Base-by-base conservation (phyloP, 75 land plant species). In the Azolla pinnata region DNA sequence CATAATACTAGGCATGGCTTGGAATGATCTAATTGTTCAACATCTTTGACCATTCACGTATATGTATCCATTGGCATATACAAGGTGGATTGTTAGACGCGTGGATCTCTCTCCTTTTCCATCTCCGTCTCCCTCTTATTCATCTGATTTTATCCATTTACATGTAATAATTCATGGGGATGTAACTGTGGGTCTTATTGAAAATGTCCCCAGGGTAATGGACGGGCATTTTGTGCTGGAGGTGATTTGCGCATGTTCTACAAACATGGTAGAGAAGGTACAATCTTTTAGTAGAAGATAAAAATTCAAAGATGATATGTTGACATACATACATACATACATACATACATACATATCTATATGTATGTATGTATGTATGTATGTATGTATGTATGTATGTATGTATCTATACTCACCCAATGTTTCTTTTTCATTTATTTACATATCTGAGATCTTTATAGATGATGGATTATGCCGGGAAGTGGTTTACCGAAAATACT, bases 171-270 rank as follows among this genome's bases (percentile, higher is more conserved):
- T 54, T 50, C 54, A 5, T 23, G 8, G 45, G 1, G 7, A 38
- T 38, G 7, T n/a, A 26, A 28, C 24, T 9, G 9, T 3, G 35
- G 20, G 10, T 25, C 58, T 35, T 20, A 32, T 4, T 47, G 19
- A 47, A 16, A 16, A 4, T 47, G 32, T 33, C 20, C 45, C 19
- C 56, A 90, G 97, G 92, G 91, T 31, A 66, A 65, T 50, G 97
- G 97, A 9, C 79, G 90, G 33, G 95, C 86, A 4, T 93, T 85
- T 64, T 93, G 81, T 54, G 98, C 98, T 44, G 98, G 98, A 56
- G 98, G 98, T 25, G 98, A 93, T 71, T 69, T 93, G 34, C 81
- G 72, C 54, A 73, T 93, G 90, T 93, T 93, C 55, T 93, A 88
- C 57, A 64, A 75, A 0, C 17, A 21, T 61, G 84, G 90, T 55